A percentile compares a stretch with the other conserved stretches of the same genome.
phyloP scores from a whole-genome alignment of 2,329 filamentous ascomycete genomes.

The Leptographium procerum region DNA sequence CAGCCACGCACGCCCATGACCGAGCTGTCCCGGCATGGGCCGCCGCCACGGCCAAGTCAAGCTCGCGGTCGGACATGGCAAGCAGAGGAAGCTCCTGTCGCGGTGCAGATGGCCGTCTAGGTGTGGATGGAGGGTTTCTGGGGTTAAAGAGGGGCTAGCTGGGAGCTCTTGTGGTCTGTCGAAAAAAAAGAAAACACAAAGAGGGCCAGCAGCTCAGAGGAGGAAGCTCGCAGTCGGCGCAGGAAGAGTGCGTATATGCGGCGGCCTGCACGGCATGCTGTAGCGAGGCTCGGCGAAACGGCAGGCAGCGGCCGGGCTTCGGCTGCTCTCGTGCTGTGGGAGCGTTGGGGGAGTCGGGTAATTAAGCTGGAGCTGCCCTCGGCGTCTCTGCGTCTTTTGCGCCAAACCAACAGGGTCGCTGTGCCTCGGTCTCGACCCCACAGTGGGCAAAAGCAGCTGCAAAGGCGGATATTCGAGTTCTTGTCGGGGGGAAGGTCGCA shows the following conservation, averaged over 20 bases:
- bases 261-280: slow-evolving; percentile 1
- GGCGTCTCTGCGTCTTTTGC: no score
- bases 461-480: neutral
- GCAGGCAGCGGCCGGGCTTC: neutral
- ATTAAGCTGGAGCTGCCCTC: neutral
- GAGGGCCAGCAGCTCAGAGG: neutral
- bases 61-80: neutral
- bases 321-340: neutral
- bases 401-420: neutral
- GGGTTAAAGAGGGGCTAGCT: neutral
- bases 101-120: no score
- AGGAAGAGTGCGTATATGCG: neutral
- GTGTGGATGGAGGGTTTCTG: neutral
- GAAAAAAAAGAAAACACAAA: neutral
- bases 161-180: neutral
- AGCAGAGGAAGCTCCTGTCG: neutral
- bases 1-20: neutral
- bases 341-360: neutral
- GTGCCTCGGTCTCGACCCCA: neutral
- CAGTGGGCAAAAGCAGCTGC: neutral
- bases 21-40: neutral
- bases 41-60: neutral
- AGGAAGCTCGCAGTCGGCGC: neutral
- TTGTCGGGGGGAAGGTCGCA: neutral
- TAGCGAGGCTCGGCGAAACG: neutral